Base-by-base conservation (phyloP, 495 filamentous ascomycete genomes). In the Diplogelasinospora grovesii region DNA sequence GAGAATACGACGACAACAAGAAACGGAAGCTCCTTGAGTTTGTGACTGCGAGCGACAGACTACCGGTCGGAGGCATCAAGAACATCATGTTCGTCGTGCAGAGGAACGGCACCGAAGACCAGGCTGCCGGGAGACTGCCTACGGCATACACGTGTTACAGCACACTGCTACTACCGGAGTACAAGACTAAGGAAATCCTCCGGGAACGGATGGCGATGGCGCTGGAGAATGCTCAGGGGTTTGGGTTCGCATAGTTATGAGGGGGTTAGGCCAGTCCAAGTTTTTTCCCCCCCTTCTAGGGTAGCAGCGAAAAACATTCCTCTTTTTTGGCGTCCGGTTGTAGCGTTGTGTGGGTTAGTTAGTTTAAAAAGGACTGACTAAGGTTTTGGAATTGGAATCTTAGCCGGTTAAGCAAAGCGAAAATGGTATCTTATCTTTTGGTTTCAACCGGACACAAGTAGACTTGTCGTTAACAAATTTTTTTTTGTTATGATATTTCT, bases 101-200 rank as follows among this genome's bases (percentile, higher is more conserved):
- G 64, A 81, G 77, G 48, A 86, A 87, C 56, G 88, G 86, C 7
- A 74, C 75, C 31, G 79, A 78, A 39, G 74, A 82, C 45, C 63
- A 66, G 32, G 59, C 57, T 2, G 31, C 39, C 6, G 62, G 60
- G 45, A 71, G 78, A 48, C 64, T 96, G 53, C 89, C 89, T 4
- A 90, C 83, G 0, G 83, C 81, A 43, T 69, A 85, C 50, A 98
- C 92, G 4, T 98, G 92, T 59, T 97, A 90, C 61, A 87, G 89
- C 3, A 83, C 82, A 16, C 59, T 98, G 36, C 54, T 93, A 43
- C 57, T 98, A 35, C 92, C 92, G 7, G 83, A 89, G 63, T 98
- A 96, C 56, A 68, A 58, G 8, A 75, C 70, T 19, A 73, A 68
- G 53, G 77, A 81, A 42, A 77, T 83, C 39, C 50, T 97, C 60